phyloP scores from a whole-genome alignment of 2,329 filamentous ascomycete genomes.

The Cercospora zeae-maydis region DNA sequence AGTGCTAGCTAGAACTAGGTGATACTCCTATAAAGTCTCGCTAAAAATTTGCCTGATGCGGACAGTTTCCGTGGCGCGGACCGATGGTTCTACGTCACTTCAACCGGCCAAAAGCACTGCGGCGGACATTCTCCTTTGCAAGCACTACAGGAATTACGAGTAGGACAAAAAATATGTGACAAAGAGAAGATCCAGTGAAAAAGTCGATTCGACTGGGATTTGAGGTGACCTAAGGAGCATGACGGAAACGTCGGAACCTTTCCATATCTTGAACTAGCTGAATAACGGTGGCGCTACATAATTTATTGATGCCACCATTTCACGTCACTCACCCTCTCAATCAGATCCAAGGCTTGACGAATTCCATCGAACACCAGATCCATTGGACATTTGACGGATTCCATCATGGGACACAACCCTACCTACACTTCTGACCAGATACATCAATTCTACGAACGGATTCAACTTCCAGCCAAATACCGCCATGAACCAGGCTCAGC shows the following conservation, averaged over 20 bases:
- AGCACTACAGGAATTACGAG: not conserved
- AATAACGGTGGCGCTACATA: not conserved
- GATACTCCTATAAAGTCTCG: not conserved
- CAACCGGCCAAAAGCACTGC: not conserved
- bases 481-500: constrained; percentile 23
- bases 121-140: not conserved
- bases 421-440: constrained; percentile 26
- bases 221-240: not conserved
- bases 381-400: not conserved
- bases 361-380: too few relatives aligned
- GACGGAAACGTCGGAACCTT: not conserved
- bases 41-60: not conserved
- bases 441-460: constrained; percentile 25
- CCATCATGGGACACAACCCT: constrained; percentile 1
- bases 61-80: not conserved
- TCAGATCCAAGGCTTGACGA: not conserved
- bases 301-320: not conserved
- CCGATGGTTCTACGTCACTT: not conserved
- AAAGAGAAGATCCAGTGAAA: not conserved
- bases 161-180: not conserved
- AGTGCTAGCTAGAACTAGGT: not conserved
- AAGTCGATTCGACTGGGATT: not conserved
- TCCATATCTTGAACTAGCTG: not conserved
- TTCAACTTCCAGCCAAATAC: constrained; percentile 24
- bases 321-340: not conserved